Base-by-base conservation (phyloP, 371 early-diverging fungal genomes). In the Massospora cicadina region DNA sequence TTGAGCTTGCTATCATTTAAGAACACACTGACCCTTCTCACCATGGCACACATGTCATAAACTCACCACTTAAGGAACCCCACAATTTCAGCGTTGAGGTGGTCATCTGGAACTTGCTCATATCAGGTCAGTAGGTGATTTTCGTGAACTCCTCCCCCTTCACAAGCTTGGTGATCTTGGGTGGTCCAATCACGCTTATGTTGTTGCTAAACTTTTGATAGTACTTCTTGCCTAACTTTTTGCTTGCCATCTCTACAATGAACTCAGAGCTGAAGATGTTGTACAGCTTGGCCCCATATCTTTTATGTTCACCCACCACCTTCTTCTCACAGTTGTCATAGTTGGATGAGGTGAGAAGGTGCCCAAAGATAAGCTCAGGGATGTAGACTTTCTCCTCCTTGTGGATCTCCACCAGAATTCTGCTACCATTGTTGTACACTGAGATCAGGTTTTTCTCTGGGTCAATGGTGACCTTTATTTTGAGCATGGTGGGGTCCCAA, bases 231-330 rank as follows among this genome's bases (percentile, higher is more conserved):
- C 81, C 76, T 26, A 78, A 77, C 26, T 75, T 76, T 27, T 77
- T 78, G 71, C 97, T 94, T 0, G 89, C 90, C 0, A 99, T 99
- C 75, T 99, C 99, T 10, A 99, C n/a, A n/a, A n/a, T n/a, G n/a
- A n/a, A n/a, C n/a, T n/a, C n/a, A n/a, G n/a, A n/a, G n/a, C n/a
- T n/a, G n/a, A n/a, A n/a, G n/a, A n/a, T n/a, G n/a, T n/a, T n/a
- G n/a, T n/a, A n/a, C n/a, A n/a, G n/a, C n/a, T 99, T 99, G 43
- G 99, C 99, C 64, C 99, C 99, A 72, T 94, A 99, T 58, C 99
- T 99, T 74, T 99, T 99, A 58, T 99, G 80, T 30, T 99, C 99
- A 71, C 99, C 99, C 3, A 95, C 93, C 23, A 95, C 88, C 72
- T 99, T 99, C 73, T 98, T 93, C 72, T 99, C 93, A 26, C 83